Evolutionary conservation across 1,284 basidiomycete genomes (phyloP).

Genomic region (Somion occarium): DNA sequence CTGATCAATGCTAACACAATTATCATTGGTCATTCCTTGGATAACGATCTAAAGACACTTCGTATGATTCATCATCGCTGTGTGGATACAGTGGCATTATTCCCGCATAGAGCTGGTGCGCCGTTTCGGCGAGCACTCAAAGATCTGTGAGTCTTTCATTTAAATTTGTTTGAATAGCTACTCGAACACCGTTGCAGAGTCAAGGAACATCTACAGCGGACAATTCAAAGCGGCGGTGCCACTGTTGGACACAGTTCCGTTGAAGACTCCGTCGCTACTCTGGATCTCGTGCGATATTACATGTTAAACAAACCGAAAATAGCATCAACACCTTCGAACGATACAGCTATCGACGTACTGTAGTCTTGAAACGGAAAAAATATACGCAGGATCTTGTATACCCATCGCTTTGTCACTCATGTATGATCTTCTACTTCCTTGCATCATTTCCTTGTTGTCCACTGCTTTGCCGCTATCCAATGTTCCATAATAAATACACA

Average conservation of each 20-base stretch:
- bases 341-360: no score
- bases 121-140: slow-evolving; percentile 77
- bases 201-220: slow-evolving; percentile 69
- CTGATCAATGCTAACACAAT: slow-evolving; percentile 78
- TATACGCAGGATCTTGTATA: not conserved
- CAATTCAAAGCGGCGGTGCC: slow-evolving; percentile 74
- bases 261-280: slow-evolving; percentile 79
- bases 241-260: slow-evolving; percentile 78
- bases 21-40: slow-evolving; percentile 80
- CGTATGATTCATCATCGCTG: slow-evolving; percentile 79
- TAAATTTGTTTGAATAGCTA: not conserved
- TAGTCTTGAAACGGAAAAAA: no score
- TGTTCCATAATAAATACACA: not conserved
- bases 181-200: slow-evolving; percentile 41
- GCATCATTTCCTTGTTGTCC: not conserved
- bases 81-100: slow-evolving; percentile 81
- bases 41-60: slow-evolving; percentile 87
- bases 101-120: slow-evolving; percentile 74
- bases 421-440: not conserved
- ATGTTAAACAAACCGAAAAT: slow-evolving; percentile 50
- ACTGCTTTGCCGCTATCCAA: not conserved
- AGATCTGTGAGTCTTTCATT: slow-evolving; percentile 59
- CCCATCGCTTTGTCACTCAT: not conserved
- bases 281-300: slow-evolving; percentile 80
- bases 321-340: slow-evolving; percentile 25